phyloP scores from a whole-genome alignment of 148 eudicot genomes.

The Agrostemma githago region DNA sequence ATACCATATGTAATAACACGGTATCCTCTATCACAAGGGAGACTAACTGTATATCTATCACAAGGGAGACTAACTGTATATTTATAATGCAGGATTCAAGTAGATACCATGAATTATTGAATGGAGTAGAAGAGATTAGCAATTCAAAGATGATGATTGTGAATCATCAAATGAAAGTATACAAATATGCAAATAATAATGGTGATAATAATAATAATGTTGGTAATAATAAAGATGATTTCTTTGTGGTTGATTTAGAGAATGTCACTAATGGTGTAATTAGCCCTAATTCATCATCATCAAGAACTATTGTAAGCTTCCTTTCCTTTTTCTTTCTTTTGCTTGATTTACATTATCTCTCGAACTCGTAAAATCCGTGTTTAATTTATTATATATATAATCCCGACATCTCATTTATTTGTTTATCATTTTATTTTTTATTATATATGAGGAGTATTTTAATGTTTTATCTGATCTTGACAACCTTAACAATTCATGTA shows the following conservation, averaged over 20 bases:
- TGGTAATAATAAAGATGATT: constrained; percentile 33
- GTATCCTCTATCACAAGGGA: no score
- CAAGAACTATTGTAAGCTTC: constrained; percentile 49
- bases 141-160: constrained; percentile 26
- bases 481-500: no score
- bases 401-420: no score
- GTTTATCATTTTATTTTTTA: no score
- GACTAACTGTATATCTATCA: no score
- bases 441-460: no score
- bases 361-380: neutral
- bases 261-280: constrained; percentile 38
- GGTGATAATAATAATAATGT: constrained; percentile 9
- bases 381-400: no score
- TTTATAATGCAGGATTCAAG: constrained; percentile 24
- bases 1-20: no score
- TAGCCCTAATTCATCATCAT: constrained; percentile 32
- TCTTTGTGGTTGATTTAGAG: constrained; percentile 61
- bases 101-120: constrained; percentile 9
- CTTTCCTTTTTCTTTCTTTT: neutral
- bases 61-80: no score
- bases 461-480: no score
- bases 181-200: constrained; percentile 25
- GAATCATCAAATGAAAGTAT: constrained; percentile 30
- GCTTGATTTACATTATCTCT: neutral
- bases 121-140: constrained; percentile 25